Evolutionary conservation across 106 monocot species (phyloP).

Genomic region (Acorus calamus): DNA sequence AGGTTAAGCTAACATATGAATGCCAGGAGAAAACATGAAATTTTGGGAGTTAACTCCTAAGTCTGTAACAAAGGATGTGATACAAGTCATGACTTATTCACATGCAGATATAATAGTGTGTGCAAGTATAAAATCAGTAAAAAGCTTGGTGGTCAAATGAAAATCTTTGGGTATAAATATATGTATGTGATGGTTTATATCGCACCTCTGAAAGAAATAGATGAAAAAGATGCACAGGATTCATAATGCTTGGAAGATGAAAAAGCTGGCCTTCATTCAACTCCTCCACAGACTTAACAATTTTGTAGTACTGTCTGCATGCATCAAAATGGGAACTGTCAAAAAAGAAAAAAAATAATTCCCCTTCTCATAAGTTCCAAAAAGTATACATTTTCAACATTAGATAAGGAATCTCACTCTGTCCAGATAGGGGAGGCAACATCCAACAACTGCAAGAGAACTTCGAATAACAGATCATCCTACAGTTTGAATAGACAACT

Average conservation of each 20-base stretch:
- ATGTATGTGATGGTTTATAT: too few relatives aligned
- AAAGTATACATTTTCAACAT: background rate
- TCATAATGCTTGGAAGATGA: conserved; percentile 43
- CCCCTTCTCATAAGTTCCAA: background rate
- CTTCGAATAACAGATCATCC: conserved; percentile 85
- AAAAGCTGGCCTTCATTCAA: conserved; percentile 12
- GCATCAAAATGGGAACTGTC: conserved; percentile 3
- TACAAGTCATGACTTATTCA: too few relatives aligned
- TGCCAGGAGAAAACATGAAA: too few relatives aligned
- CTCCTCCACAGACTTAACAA: conserved; percentile 9
- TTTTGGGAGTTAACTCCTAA: too few relatives aligned
- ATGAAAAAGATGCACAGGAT: conserved; percentile 72
- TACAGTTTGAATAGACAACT: conserved; percentile 20
- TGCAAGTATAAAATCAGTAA: too few relatives aligned
- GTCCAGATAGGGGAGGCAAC: conserved; percentile 26
- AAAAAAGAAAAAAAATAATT: conserved; percentile 1
- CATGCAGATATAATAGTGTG: too few relatives aligned
- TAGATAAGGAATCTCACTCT: conserved; percentile 26
- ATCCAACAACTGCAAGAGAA: conserved; percentile 66
- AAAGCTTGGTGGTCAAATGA: too few relatives aligned
- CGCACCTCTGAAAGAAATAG: conserved; percentile 61
- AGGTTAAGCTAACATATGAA: too few relatives aligned
- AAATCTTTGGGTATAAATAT: too few relatives aligned
- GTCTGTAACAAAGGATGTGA: too few relatives aligned
- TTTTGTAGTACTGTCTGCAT: conserved; percentile 27